Base-by-base conservation (phyloP, 148 eudicot genomes). In the Linanthus parryae region DNA sequence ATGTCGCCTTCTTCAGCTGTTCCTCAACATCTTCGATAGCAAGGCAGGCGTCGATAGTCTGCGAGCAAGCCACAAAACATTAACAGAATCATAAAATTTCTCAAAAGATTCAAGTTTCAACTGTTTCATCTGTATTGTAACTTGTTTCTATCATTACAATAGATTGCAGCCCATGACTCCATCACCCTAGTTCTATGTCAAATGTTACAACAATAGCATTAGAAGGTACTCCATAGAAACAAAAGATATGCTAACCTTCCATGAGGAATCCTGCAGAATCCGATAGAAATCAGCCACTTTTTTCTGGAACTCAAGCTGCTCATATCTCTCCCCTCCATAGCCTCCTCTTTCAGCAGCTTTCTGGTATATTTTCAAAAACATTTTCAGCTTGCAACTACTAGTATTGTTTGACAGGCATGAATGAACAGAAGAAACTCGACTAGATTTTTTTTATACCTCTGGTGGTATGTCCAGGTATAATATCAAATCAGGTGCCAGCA, bases 271-370 rank as follows among this genome's bases (percentile, higher is more conserved):
- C 39, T 31, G 67, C 48, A 92, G 99, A 23, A 51, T 60, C 67
- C 69, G 56, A 54, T 82, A 92, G 40, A 74, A 79, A 45, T 67
- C 71, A 36, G 76, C 76, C 48, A 92, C 99, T 69, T 78, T 82
- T 57, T 49, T 84, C 54, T 92, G 96, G 50, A 92, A 92, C 58
- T 88, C 96, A 70, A 88, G 94, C 56, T 70, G 81, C 70, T 88
- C 99, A 7, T 88, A 92, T 63, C 99, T 75, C 71, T 92, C 99
- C n/a, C 65, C 85, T 49, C 99, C 96, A 64, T 88, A 92, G 20
- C 96, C 99, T 53, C 99, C 95, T 72, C 99, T 77, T 70, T 88
- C 95, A 12, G 96, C 87, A 68, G 99, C 99, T 84, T 84, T 78
- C 99, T 92, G 69, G 52, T 30, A 24, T 47, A n/a, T 47, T 27